Conservation (phyloP, 1,284 basidiomycete species). For the Schizophyllum commune region DNA sequence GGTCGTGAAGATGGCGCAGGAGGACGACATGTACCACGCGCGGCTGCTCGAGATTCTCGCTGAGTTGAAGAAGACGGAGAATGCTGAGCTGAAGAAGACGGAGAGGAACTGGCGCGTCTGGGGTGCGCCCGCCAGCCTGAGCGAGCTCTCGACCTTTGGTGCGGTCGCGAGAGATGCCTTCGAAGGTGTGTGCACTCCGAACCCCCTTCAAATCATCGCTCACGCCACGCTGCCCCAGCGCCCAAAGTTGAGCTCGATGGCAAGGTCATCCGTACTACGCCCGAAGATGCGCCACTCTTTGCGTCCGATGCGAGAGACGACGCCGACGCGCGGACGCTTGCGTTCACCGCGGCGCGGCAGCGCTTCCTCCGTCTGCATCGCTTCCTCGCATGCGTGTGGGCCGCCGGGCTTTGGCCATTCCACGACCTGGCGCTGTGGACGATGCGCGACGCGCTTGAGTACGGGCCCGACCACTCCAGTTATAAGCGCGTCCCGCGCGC, state of each 20-base stretch:
- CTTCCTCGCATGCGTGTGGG: background rate
- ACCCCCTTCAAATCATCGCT: no score
- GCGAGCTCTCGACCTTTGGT: background rate
- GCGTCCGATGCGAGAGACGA: background rate
- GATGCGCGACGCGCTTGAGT: background rate
- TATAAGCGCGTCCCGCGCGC: background rate
- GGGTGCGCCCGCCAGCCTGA: background rate
- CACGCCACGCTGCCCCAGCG: background rate
- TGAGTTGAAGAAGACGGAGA: background rate
- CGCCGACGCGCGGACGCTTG: background rate
- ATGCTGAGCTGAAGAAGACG: background rate
- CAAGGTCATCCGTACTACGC: background rate
- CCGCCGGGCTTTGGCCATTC: background rate
- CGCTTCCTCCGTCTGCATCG: background rate
- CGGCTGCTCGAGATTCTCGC: background rate
- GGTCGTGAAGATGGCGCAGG: background rate
- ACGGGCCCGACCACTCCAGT: background rate
- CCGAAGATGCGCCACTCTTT: background rate
- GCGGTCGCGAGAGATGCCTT: background rate
- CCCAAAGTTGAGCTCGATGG: background rate
- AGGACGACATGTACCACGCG: background rate
- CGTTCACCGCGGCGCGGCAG: background rate
- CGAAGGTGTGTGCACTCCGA: background rate
- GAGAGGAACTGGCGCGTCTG: background rate
- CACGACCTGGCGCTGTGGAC: background rate